phyloP scores from a whole-genome alignment of 768 basidiomycete genomes.

The Agrocybe chaxingu region DNA sequence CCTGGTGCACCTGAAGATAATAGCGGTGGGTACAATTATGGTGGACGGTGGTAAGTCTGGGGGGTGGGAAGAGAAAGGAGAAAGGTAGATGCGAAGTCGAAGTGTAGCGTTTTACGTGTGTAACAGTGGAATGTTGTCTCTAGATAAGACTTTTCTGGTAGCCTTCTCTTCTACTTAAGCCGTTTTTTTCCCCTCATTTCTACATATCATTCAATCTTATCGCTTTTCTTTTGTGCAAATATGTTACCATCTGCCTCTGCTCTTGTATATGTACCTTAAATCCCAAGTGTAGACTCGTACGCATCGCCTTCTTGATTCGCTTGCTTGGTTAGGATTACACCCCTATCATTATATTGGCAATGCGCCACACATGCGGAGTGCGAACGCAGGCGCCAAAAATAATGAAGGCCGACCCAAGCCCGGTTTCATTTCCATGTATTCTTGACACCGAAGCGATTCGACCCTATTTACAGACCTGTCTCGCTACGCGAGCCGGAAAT shows the following conservation, averaged over 20 bases:
- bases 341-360: too few relatives aligned
- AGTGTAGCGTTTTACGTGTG: neutral
- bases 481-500: too few relatives aligned
- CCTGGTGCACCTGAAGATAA: slow-evolving; percentile 17
- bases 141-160: neutral
- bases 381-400: too few relatives aligned
- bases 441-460: too few relatives aligned
- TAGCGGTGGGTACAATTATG: slow-evolving; percentile 7
- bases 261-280: neutral
- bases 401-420: too few relatives aligned
- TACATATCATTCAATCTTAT: too few relatives aligned
- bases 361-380: too few relatives aligned
- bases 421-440: too few relatives aligned
- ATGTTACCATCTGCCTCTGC: neutral
- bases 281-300: neutral
- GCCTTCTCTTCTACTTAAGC: neutral
- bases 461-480: too few relatives aligned
- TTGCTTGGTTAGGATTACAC: neutral
- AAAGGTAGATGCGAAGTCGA: neutral
- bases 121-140: neutral
- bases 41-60: slow-evolving; percentile 7
- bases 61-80: neutral
- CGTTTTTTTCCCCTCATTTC: neutral
- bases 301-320: neutral
- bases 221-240: too few relatives aligned